These are phyloP conservation scores for Oryza meyeriana DNA, from an alignment of 176 grass and related monocot species.

Conservation along the genomic window DNA sequence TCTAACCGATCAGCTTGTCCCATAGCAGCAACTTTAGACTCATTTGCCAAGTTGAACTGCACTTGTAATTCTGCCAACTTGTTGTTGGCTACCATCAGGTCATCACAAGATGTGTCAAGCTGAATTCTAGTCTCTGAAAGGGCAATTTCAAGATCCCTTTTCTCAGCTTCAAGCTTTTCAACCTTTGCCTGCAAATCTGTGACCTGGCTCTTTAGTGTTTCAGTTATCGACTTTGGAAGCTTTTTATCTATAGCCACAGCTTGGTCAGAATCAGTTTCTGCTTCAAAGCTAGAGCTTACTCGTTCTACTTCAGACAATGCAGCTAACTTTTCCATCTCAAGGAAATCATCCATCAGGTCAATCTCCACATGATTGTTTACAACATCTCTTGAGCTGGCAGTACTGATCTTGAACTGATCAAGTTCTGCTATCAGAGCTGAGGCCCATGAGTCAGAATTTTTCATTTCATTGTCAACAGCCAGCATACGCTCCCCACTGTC, in stretches of 20 bases:
- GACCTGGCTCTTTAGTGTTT: conserved; percentile 36
- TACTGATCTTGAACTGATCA: conserved; percentile 71
- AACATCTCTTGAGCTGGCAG: conserved; percentile 40
- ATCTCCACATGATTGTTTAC: conserved; percentile 62
- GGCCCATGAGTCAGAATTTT: conserved; percentile 72
- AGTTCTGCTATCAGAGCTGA: conserved; percentile 81
- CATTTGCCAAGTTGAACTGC: conserved; percentile 52
- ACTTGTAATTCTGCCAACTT: conserved; percentile 67
- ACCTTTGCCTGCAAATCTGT: conserved; percentile 45
- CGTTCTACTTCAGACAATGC: conserved; percentile 56
- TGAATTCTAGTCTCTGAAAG: conserved; percentile 59
- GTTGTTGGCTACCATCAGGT: conserved; percentile 43
- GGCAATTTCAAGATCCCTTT: conserved; percentile 50
- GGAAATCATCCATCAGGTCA: conserved; percentile 98
- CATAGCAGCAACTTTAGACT: conserved; percentile 46
- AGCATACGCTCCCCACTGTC: conserved; percentile 67
- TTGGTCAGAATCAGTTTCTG: conserved; percentile 54
- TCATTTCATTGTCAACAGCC: conserved; percentile 60
- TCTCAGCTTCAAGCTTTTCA: conserved; percentile 65
- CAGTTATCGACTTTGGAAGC: conserved; percentile 42
- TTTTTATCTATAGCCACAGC: conserved; percentile 33
- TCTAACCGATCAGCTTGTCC: conserved; percentile 43
- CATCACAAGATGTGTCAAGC: conserved; percentile 45
- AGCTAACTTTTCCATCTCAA: conserved; percentile 93
- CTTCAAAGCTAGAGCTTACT: conserved; percentile 37